Base-by-base conservation (phyloP, 75 land plant genomes). In the Chamaecyparis obtusa region DNA sequence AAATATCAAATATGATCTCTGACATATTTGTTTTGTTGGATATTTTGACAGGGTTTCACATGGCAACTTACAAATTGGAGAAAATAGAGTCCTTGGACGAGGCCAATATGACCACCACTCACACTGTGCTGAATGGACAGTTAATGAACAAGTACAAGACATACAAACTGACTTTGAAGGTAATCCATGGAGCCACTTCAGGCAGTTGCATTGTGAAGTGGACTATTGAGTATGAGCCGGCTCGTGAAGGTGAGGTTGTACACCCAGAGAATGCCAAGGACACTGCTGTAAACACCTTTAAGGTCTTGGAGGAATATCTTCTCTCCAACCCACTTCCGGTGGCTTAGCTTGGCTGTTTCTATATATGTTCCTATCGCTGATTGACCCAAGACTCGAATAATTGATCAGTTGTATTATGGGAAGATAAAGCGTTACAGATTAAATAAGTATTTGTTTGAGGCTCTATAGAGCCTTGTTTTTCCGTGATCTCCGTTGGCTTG, bases 41-140 rank as follows among this genome's bases (percentile, higher is more conserved):
- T 93, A 87, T 9, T 54, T 81, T 35, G 89, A 89, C 30, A 1
- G 81, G 19, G 89, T 90, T 49, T 85, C 92, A 46, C 14, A 10
- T 51, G 54, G 54, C 54, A 51, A 51, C 54, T 11, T 51, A 51
- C 54, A 51, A 51, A 2, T 90, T 90, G 14, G 54, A 51, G 54
- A 51, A 51, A 1, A 51, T 51, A 51, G 54, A 51, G 10, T 51
- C 54, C 14, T 51, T 51, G 54, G 54, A 51, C 0, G 54, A 51
- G 54, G 14, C 64, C 13, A 51, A 51, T 32, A 91, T 88, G 88
- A 87, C 36, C 39, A 75, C 92, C 39, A 16, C 86, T 9, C 93
- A 93, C 89, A 89, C 87, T 37, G 90, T 95, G 41, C 89, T 95
- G 7, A 95, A 89, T 0, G 95, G 93, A 48, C 93, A 92, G 39